A percentile compares a stretch with the other conserved stretches of the same genome.
Evolutionary conservation across 352 stramenopile genomes (phyloP).

Genomic region (Globisporangium viniferum): DNA sequence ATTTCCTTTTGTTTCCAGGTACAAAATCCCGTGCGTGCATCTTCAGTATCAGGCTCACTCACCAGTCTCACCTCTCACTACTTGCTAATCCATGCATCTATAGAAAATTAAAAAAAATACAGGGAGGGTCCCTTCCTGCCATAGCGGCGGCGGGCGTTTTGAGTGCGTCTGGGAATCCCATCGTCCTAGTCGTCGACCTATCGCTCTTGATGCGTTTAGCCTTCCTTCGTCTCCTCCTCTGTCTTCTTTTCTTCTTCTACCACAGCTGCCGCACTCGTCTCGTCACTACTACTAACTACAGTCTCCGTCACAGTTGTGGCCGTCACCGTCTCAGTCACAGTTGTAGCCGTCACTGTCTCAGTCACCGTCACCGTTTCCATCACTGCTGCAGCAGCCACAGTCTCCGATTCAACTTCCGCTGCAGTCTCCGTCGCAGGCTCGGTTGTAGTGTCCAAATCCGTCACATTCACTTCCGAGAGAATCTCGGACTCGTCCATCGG

Average conservation of each 20-base stretch:
- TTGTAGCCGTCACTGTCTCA: not conserved
- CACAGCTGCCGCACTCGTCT: constrained; percentile 12
- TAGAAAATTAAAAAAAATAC: constrained; percentile 16
- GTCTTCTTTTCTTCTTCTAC: constrained; percentile 11
- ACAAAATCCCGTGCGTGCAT: constrained; percentile 16
- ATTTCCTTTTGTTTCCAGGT: not conserved
- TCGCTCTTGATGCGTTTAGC: constrained; percentile 4
- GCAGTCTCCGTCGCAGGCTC: constrained; percentile 18
- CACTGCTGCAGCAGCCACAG: not conserved
- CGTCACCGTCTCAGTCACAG: constrained; percentile 9
- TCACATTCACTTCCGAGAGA: constrained; percentile 23
- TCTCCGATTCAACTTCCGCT: constrained; percentile 17
- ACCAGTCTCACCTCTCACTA: constrained; percentile 3
- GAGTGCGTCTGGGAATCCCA: not conserved
- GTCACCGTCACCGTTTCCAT: constrained; percentile 14
- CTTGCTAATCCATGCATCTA: constrained; percentile 14
- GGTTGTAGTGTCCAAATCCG: not conserved
- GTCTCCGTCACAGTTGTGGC: constrained; percentile 17
- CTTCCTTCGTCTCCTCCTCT: constrained; percentile 14
- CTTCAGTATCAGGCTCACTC: constrained; percentile 8
- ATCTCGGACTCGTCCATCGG: constrained; percentile 47
- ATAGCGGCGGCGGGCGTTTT: not conserved
- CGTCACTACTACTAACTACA: constrained; percentile 17
- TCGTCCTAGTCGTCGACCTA: constrained; percentile 18
- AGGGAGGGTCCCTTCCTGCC: constrained; percentile 3